A percentile compares a stretch with the other conserved stretches of the same genome.
Conservation (phyloP, 352 stramenopile genomes). For the Pythium graminicola region DNA sequence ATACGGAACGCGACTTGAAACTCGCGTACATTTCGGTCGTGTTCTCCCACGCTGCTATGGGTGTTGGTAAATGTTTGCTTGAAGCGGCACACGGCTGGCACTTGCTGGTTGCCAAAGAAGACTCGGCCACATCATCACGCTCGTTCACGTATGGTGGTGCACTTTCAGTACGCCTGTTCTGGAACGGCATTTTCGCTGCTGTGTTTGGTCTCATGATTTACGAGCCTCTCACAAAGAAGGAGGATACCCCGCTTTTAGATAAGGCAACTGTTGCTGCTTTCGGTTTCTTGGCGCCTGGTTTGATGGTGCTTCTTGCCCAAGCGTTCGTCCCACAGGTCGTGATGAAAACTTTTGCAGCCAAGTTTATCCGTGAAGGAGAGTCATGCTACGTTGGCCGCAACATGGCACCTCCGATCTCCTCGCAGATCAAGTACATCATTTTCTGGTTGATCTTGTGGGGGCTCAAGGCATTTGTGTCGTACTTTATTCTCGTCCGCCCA, state of each 20-base stretch:
- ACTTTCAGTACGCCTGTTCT: constrained; percentile 31
- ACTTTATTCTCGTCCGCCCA: constrained; percentile 34
- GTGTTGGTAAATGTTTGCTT: constrained; percentile 30
- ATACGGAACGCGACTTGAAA: constrained; percentile 30
- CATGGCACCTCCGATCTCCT: constrained; percentile 30
- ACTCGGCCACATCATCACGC: constrained; percentile 27
- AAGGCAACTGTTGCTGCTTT: constrained; percentile 8
- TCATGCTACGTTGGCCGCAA: constrained; percentile 37
- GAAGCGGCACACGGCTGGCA: constrained; percentile 37
- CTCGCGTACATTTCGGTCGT: constrained; percentile 29
- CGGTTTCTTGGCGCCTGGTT: constrained; percentile 25
- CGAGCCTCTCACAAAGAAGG: constrained; percentile 19
- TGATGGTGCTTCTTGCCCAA: constrained; percentile 26
- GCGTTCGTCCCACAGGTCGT: constrained; percentile 29
- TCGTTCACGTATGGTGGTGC: constrained; percentile 36
- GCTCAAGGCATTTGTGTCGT: constrained; percentile 34
- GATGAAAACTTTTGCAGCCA: constrained; percentile 24
- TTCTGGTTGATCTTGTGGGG: constrained; percentile 38
- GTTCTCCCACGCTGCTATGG: constrained; percentile 25
- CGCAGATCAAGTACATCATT: constrained; percentile 29
- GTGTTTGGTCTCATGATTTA: constrained; percentile 38
- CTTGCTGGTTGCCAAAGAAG: constrained; percentile 24
- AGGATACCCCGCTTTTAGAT: constrained; percentile 18
- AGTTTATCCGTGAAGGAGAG: constrained; percentile 39
- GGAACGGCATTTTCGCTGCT: constrained; percentile 30